Percentiles rank a stretch among this genome's conserved stretches.
Conservation (phyloP, 2,329 filamentous ascomycete species). For the Drechslerella dactyloides region DNA sequence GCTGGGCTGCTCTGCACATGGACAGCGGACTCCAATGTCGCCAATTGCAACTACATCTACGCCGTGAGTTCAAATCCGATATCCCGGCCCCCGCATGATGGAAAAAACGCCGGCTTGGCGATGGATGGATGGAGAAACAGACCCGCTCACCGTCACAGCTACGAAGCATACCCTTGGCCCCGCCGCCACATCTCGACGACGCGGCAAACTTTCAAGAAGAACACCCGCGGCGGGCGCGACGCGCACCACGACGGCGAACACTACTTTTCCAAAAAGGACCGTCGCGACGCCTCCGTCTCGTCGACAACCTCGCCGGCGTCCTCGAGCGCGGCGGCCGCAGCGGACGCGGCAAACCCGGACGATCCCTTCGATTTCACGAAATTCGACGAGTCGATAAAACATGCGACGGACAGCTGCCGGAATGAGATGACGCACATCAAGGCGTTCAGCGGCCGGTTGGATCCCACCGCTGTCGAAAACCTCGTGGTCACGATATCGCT, state of each 20-base stretch:
- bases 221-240: not conserved
- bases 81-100: not conserved
- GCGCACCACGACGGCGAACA: too few species aligned
- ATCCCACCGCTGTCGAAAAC: constrained; percentile 41
- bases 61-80: too few species aligned
- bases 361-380: constrained; percentile 46
- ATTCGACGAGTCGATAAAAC: constrained; percentile 47
- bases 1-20: constrained; percentile 1
- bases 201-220: not conserved
- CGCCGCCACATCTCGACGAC: not conserved
- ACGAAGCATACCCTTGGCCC: too few species aligned
- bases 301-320: not conserved
- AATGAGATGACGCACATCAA: constrained; percentile 34
- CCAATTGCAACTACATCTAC: too few species aligned
- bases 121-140: too few species aligned
- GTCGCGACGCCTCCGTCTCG: too few species aligned
- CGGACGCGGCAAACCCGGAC: constrained; percentile 15
- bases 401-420: constrained; percentile 32
- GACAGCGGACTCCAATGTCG: constrained; percentile 12
- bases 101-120: not conserved
- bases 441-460: constrained; percentile 41
- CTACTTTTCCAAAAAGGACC: too few species aligned
- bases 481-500: constrained; percentile 34
- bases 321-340: constrained; percentile 20
- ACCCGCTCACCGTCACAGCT: too few species aligned